Conservation (phyloP, 1,139 yeast species). For the Yarrowia galli region DNA sequence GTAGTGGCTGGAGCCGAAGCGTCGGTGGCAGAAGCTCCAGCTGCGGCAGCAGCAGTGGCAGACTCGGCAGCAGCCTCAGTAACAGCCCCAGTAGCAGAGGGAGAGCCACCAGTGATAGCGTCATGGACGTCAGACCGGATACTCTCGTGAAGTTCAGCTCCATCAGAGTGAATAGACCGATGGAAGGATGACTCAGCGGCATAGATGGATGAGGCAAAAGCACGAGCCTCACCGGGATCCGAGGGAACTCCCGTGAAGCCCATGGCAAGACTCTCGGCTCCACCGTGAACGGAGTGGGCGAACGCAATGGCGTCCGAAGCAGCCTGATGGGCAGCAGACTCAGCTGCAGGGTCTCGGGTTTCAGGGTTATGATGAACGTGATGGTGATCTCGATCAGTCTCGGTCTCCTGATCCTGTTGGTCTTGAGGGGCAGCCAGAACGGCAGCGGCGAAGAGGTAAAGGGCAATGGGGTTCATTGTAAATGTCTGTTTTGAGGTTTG, state of each 20-base stretch:
- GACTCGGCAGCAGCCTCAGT: neutral
- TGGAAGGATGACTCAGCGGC: constrained; percentile 20
- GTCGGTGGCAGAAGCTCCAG: neutral
- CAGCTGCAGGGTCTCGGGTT: neutral
- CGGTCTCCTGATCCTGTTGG: neutral
- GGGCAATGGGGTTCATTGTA: constrained; percentile 23
- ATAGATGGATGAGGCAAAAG: constrained; percentile 1
- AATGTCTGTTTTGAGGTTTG: neutral
- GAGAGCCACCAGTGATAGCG: neutral
- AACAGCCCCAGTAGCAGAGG: neutral
- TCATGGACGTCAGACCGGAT: constrained; percentile 1
- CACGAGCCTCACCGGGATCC: constrained; percentile 13
- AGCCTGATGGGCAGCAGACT: constrained; percentile 17
- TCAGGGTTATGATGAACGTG: constrained; percentile 4
- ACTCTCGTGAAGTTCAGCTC: constrained; percentile 4
- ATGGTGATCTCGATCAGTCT: neutral
- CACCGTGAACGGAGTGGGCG: neutral
- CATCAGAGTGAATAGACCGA: constrained; percentile 1
- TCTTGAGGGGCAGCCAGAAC: constrained; percentile 24
- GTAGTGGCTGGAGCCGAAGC: neutral
- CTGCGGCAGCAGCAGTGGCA: neutral
- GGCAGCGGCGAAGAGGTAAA: constrained; percentile 19
- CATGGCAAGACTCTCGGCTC: neutral
- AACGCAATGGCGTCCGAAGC: constrained; percentile 8
- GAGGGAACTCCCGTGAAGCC: neutral